phyloP scores from a whole-genome alignment of 2,329 filamentous ascomycete species.

The Sphaerulina musiva region DNA sequence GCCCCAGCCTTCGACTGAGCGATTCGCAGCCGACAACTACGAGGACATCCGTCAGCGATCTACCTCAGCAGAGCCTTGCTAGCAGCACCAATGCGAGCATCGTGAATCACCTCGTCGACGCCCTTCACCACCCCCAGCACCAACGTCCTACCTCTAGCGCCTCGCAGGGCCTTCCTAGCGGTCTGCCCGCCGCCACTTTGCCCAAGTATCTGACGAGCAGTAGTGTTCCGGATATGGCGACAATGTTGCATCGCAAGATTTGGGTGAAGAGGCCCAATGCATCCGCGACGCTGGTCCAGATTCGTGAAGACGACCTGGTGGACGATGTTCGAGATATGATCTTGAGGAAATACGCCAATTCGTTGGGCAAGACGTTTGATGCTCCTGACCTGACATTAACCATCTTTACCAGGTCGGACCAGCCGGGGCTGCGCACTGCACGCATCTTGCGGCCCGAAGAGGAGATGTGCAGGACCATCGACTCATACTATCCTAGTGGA shows the following conservation, averaged over 20 bases:
- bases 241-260: conserved; percentile 63
- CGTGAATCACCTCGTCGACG: conserved; percentile 50
- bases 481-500: conserved; percentile 76
- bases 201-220: conserved; percentile 31
- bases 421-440: conserved; percentile 41
- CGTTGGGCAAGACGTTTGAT: conserved; percentile 80
- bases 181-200: conserved; percentile 8
- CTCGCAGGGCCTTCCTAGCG: conserved; percentile 3
- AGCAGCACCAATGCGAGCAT: conserved; percentile 37
- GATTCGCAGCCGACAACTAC: not conserved
- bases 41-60: not conserved
- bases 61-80: conserved; percentile 39
- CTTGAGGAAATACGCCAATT: conserved; percentile 87
- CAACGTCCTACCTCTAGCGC: conserved; percentile 21
- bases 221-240: conserved; percentile 18
- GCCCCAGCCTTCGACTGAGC: not conserved
- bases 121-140: conserved; percentile 24
- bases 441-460: conserved; percentile 80
- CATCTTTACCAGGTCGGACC: conserved; percentile 57
- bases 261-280: conserved; percentile 87
- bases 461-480: conserved; percentile 67
- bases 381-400: conserved; percentile 79
- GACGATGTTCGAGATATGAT: conserved; percentile 93
- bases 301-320: conserved; percentile 81
- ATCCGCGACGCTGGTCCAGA: conserved; percentile 79